Base-by-base conservation (phyloP, 768 basidiomycete genomes). In the Trametes cinnabarina region DNA sequence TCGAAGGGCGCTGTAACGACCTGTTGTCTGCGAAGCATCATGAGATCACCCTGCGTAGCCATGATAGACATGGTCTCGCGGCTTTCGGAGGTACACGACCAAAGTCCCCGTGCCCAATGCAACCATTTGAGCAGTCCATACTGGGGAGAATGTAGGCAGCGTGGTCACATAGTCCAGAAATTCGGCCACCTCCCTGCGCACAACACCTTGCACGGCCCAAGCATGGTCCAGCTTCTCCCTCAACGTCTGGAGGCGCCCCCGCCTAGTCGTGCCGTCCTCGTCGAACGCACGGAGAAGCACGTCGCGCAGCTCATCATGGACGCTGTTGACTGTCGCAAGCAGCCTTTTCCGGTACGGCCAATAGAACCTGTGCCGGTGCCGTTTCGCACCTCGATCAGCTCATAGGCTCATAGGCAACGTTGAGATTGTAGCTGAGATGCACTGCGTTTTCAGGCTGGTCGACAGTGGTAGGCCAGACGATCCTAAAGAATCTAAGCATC, bases 391-490 rank as follows among this genome's bases (percentile, higher is more conserved):
- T 68, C 66, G 40, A 70, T 52, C 12, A 70, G 60, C 63, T 70
- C 66, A 55, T 67, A 70, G n/a, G 60, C 63, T 70, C 66, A 55
- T 32, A 32, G 10, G 62, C 69, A 28, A 70, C 51, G 26, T 63
- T 35, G 40, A 67, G 62, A 40, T 61, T 55, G n/a, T 64, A 62
- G 9, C 65, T 54, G 32, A 66, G 49, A 26, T 63, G 55, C 11
- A 66, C 47, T 7, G 63, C 55, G 54, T 68, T 68, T 17, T 47
- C 19, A 1, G 68, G 63, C 48, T 70, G 68, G 48, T 70, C 68
- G 8, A 54, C 65, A 26, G 41, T 30, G 50, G 66, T 63, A 2
- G 69, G 69, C 69, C 69, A 54, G 30, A 54, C 22, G 30, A 54
- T 54, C 52, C 52, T 54, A 30, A 14, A n/a, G 4, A 34, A 14